phyloP scores from a whole-genome alignment of 306 rosid genomes.

The Malus fusca region DNA sequence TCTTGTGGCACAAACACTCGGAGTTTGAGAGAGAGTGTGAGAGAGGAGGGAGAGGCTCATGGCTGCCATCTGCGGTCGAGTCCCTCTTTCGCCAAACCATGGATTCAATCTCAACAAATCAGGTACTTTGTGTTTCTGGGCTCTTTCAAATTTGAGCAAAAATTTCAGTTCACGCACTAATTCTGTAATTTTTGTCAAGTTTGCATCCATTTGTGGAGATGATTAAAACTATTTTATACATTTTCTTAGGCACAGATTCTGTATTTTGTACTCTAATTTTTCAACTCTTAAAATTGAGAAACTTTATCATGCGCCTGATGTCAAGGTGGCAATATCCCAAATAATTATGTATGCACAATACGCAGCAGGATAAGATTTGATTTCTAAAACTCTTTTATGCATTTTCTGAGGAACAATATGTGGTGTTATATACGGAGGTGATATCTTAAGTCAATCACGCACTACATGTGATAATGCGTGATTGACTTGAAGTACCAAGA shows the following conservation, averaged over 20 bases:
- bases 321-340: too few relatives aligned
- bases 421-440: neutral
- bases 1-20: neutral
- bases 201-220: neutral
- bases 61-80: conserved; percentile 53
- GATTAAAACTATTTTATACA: too few relatives aligned
- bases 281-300: too few relatives aligned
- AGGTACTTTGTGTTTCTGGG: conserved; percentile 21
- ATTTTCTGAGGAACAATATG: neutral
- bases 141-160: neutral
- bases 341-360: too few relatives aligned
- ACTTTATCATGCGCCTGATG: too few relatives aligned
- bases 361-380: neutral
- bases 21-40: neutral
- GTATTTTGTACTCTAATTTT: neutral
- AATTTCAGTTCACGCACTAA: neutral
- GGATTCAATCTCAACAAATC: conserved; percentile 35
- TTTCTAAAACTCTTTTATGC: neutral
- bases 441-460: too few relatives aligned
- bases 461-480: too few relatives aligned
- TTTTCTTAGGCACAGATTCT: neutral
- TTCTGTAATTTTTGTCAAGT: neutral
- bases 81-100: conserved; percentile 58
- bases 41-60: conserved; percentile 12
- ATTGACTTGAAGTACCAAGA: too few relatives aligned